Evolutionary conservation across 805 yeast genomes (phyloP), one percentile per base, ranked within the genome.

Genomic region (Candida pseudofarinosa): DNA sequence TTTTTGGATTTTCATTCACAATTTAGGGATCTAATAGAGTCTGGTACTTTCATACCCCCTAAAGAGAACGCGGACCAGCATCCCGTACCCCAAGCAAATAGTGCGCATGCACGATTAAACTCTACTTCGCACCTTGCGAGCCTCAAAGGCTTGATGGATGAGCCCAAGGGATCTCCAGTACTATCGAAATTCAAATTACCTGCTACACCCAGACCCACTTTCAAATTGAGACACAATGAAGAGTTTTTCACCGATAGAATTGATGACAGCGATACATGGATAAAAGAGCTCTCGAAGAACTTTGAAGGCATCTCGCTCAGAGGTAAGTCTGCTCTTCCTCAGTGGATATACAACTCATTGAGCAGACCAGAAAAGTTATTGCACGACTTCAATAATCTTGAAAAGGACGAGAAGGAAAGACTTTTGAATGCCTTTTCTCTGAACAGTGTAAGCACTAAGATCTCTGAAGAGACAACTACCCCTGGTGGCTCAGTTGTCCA

Each of bases 371-470:
- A 39, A n/a, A 53, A 48, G 17, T 53, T 65, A 19, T 53, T 51
- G 26, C 50, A 52, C 1, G 59, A 80, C 48, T 90, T 88, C 59
- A 76, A 77, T 49, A 64, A 64, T 37, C 66, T 90, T 36, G 96
- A 91, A 63, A 63, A 76, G 37, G 71, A 76, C 20, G 97, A 90
- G 58, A 79, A 80, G 48, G 72, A 71, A 14, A 69, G 97, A 34
- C 69, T 89, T 44, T 79, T 80, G 44, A 42, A 48, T 12, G 63
- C 67, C 3, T 52, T 64, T 17, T 55, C 53, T 4, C 46, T 45
- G 26, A 42, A 38, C 13, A 23, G 37, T 23, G 23, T 44, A 12
- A 55, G 47, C 7, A 43, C 41, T 14, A 52, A 46, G 4, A 65
- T 58, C 3, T 56, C 42, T 19, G 39, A 37, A 26, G 33, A 23